These are phyloP conservation scores for Trichoderma brevicompactum DNA, from an alignment of 2,329 filamentous ascomycete species.

Conservation along the genomic window DNA sequence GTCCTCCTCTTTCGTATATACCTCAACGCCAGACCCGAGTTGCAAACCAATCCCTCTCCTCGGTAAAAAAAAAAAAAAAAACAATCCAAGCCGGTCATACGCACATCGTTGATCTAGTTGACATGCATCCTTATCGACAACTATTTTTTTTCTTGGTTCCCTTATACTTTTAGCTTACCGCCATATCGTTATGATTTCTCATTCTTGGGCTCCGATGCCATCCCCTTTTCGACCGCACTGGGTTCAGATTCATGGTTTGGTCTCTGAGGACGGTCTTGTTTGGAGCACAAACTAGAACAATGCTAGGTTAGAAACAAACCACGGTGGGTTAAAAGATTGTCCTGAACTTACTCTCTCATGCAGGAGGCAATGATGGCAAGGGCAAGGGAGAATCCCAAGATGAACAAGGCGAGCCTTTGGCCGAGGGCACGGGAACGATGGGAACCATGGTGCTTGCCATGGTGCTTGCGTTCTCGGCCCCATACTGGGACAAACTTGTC, in stretches of 20 bases:
- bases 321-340: background rate
- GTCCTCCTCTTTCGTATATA: background rate
- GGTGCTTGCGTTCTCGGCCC: background rate
- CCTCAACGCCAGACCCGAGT: background rate
- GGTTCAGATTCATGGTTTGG: background rate
- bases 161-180: background rate
- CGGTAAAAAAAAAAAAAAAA: no score
- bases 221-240: constrained; percentile 4
- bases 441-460: background rate
- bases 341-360: constrained; percentile 30
- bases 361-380: constrained; percentile 31
- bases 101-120: background rate
- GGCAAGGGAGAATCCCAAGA: constrained; percentile 31
- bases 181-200: background rate
- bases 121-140: background rate
- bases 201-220: background rate
- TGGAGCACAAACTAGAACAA: background rate
- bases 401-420: constrained; percentile 31
- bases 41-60: background rate
- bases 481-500: constrained; percentile 27
- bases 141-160: background rate
- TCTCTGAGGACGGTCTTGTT: constrained; percentile 4
- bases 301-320: constrained; percentile 3
- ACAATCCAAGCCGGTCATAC: background rate
- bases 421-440: constrained; percentile 24